Evolutionary conservation across 176 grass and related monocot genomes (phyloP), one percentile per base, ranked within the genome.

Genomic region (Calamus simplicifolius): DNA sequence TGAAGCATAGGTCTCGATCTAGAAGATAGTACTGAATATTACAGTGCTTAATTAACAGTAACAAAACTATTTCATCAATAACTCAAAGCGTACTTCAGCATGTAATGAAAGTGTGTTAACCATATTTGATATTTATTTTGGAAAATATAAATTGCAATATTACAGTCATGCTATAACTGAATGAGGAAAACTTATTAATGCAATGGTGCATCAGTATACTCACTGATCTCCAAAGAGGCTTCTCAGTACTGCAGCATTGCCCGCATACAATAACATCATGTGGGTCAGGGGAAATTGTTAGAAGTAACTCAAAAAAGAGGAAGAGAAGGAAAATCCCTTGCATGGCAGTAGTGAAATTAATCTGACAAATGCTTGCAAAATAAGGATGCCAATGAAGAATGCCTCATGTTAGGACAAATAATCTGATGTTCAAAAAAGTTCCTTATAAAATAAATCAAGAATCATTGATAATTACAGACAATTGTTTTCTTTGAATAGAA

Each of bases 151-250:
- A 27, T 3, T 18, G 5, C 28, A 26, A 27, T 51, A 50, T 51
- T 27, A n/a, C 5, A 14, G 1, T 43, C 35, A 43, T 43, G 38
- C 70, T 5, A 19, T 16, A 14, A 25, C 38, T 30, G 4, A 51
- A 76, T 50, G 21, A 26, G 27, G 18, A 64, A 17, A 19, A 64
- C 25, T 16, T 54, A 50, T 56, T 35, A 80, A 43, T 43, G 2
- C 51, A 73, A 65, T 28, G 4, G 4, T 31, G 23, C 5, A 77
- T 67, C 12, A 18, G 8, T 52, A 31, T 75, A 98, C 93, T 91
- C 78, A 97, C 93, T 64, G 87, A 98, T 65, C 77, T 85, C 93
- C 93, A 98, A 6, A 70, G 59, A 56, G 93, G 93, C 78, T 58
- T 88, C 12, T 78, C 70, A 6, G 93, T 98, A 25, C 93, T 98